Evolutionary conservation across 495 filamentous ascomycete genomes (phyloP), one percentile per base, ranked within the genome.

Genomic region (Talaromyces trachyspermus): DNA sequence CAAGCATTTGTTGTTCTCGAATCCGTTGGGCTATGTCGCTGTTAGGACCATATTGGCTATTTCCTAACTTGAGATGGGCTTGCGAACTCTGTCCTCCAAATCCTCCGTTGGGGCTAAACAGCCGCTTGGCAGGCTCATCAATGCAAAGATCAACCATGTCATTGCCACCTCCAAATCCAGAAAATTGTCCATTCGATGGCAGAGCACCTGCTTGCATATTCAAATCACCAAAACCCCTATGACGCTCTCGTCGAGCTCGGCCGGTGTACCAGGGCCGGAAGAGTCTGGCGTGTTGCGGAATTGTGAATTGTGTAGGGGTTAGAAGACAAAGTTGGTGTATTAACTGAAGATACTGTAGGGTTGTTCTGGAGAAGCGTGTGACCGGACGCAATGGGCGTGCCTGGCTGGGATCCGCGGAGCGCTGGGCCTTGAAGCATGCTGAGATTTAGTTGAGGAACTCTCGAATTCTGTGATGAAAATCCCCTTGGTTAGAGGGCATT

Each of bases 311-410:
- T 80, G 75, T 29, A 79, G 65, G 83, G 80, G 47, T 76, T 70
- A 5, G 83, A 83, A 49, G 75, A 82, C 46, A 96, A 69, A 9
- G 90, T 95, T 0, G 90, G 92, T 3, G 89, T 95, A 57, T 97
- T 97, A 44, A 95, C 90, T 27, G 90, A 95, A 9, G 92, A 95
- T n/a, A 97, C 88, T 0, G 89, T 97, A 19, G 92, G 92, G 57
- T 97, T 97, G 59, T 95, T 87, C 59, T 90, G 86, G 61, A 94
- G 82, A 51, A 78, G 55, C 46, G 76, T 60, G 54, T 86, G 83
- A 48, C 72, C 76, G 19, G 79, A 76, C 23, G 84, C 76, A 12
- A 87, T 81, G 1, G 92, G 92, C 9, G 92, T 97, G 14, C 85
- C 78, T 3, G 94, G 92, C 55, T 86, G 85, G 5, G 90, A 92